Conservation (phyloP, 2,329 filamentous ascomycete genomes). For the Colletotrichum sp. region DNA sequence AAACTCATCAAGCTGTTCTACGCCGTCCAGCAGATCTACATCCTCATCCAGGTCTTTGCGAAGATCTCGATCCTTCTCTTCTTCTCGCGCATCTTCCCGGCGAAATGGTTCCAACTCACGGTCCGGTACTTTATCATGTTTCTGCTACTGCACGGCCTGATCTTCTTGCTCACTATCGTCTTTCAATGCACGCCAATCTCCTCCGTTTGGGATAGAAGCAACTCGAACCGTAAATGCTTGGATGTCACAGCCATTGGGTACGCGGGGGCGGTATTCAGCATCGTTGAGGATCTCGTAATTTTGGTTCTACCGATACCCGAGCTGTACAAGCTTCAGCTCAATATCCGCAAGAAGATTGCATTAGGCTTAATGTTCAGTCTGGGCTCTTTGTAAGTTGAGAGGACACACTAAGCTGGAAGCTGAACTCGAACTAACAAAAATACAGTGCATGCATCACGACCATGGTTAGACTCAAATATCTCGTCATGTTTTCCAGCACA, state of each 20-base stretch:
- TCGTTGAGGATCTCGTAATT: conserved; percentile 71
- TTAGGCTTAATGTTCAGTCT: conserved; percentile 70
- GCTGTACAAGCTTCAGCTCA: conserved; percentile 65
- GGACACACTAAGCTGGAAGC: neutral
- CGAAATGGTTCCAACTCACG: conserved; percentile 20
- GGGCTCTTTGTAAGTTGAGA: conserved; percentile 66
- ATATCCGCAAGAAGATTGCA: conserved; percentile 69
- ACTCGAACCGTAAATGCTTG: conserved; percentile 50
- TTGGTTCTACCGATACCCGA: conserved; percentile 71
- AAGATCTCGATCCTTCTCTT: conserved; percentile 31
- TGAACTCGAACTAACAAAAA: neutral
- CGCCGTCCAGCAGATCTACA: conserved; percentile 26
- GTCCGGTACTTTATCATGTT: conserved; percentile 16
- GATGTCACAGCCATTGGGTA: conserved; percentile 70
- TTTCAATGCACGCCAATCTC: conserved; percentile 24
- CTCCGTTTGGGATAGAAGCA: conserved; percentile 21
- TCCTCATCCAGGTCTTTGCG: conserved; percentile 26
- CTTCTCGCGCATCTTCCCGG: conserved; percentile 26
- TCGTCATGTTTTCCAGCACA: conserved; percentile 18
- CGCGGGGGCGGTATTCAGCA: conserved; percentile 70
- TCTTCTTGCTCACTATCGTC: conserved; percentile 25
- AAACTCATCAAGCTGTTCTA: conserved; percentile 24
- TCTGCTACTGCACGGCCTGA: conserved; percentile 21
- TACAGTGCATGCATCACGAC: conserved; percentile 23
- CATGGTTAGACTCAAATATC: conserved; percentile 23